Percentiles rank a stretch among this genome's conserved stretches.
Conservation (phyloP, 805 yeast species). For the Nakazawaea sp. region DNA sequence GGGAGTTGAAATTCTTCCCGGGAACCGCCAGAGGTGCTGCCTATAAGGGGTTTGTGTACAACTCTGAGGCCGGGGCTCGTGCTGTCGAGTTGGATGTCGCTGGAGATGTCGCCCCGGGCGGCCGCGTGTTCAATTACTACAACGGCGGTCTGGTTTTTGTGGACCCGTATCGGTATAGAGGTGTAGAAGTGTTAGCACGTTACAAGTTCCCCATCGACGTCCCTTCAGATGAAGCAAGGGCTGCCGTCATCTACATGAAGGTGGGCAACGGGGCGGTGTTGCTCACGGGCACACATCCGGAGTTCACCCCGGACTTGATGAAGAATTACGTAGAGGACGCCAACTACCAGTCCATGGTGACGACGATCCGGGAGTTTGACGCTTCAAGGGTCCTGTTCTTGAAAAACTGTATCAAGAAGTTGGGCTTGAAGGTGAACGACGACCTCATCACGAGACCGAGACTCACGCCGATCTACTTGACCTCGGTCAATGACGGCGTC, state of each 20-base stretch:
- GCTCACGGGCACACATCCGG: slow-evolving; percentile 87
- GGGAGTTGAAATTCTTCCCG: slow-evolving; percentile 79
- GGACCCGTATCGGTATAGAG: slow-evolving; percentile 53
- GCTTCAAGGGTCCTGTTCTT: slow-evolving; percentile 48
- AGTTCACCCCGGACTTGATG: slow-evolving; percentile 54
- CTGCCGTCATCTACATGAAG: slow-evolving; percentile 66
- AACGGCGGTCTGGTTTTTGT: slow-evolving; percentile 91
- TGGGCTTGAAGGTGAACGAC: slow-evolving; percentile 67
- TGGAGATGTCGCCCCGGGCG: slow-evolving; percentile 19
- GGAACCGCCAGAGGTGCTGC: slow-evolving; percentile 83
- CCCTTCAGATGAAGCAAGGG: slow-evolving; percentile 31
- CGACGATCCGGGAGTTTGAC: slow-evolving; percentile 36
- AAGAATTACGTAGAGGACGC: slow-evolving; percentile 23
- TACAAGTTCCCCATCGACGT: slow-evolving; percentile 56
- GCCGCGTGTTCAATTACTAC: slow-evolving; percentile 41
- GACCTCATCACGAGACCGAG: slow-evolving; percentile 47
- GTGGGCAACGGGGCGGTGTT: slow-evolving; percentile 74
- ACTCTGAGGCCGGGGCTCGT: slow-evolving; percentile 67
- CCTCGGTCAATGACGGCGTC: slow-evolving; percentile 29
- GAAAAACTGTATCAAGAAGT: slow-evolving; percentile 42
- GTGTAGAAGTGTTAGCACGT: slow-evolving; percentile 68
- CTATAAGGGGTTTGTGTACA: slow-evolving; percentile 72
- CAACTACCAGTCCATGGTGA: slow-evolving; percentile 28
- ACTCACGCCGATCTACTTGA: slow-evolving; percentile 58
- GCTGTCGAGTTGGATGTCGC: slow-evolving; percentile 40